phyloP scores from a whole-genome alignment of 169 alveolate genomes.

The Eimeria maxima region DNA sequence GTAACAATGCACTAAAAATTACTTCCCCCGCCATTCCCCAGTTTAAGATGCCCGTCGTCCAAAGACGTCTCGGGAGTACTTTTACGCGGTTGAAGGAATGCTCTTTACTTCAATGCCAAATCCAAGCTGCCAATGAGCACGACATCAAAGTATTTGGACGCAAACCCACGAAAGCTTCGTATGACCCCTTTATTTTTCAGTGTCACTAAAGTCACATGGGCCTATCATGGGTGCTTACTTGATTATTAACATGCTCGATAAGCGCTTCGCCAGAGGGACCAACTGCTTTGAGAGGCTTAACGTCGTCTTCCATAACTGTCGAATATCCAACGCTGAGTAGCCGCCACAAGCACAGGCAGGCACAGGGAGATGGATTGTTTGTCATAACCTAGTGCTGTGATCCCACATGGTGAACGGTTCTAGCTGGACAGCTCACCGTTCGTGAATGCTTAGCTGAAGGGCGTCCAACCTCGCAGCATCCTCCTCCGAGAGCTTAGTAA shows the following conservation, averaged over 20 bases:
- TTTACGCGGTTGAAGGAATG: too few relatives aligned
- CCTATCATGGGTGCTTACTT: slow-evolving; percentile 9
- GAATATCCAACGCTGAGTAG: slow-evolving; percentile 77
- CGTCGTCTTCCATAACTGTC: slow-evolving; percentile 40
- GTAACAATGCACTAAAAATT: too few relatives aligned
- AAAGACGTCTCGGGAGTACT: too few relatives aligned
- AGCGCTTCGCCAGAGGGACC: slow-evolving; percentile 46
- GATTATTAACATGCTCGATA: slow-evolving; percentile 73
- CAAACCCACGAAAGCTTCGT: not conserved
- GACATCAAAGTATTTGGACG: too few relatives aligned
- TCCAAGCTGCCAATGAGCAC: too few relatives aligned
- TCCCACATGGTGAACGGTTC: not conserved
- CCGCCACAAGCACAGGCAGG: not conserved
- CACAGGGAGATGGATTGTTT: not conserved
- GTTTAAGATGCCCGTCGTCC: too few relatives aligned
- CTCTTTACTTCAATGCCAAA: too few relatives aligned
- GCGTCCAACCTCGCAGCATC: slow-evolving; percentile 51
- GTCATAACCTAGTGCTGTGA: not conserved
- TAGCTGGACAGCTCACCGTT: slow-evolving; percentile 36
- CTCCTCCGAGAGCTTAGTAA: slow-evolving; percentile 63
- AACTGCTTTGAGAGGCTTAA: slow-evolving; percentile 61
- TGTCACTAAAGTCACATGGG: not conserved
- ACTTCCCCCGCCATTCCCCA: too few relatives aligned
- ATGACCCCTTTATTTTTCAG: not conserved
- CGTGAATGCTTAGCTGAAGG: not conserved